Evolutionary conservation across 2,329 filamentous ascomycete genomes (phyloP).

Genomic region (Truncatella angustata): DNA sequence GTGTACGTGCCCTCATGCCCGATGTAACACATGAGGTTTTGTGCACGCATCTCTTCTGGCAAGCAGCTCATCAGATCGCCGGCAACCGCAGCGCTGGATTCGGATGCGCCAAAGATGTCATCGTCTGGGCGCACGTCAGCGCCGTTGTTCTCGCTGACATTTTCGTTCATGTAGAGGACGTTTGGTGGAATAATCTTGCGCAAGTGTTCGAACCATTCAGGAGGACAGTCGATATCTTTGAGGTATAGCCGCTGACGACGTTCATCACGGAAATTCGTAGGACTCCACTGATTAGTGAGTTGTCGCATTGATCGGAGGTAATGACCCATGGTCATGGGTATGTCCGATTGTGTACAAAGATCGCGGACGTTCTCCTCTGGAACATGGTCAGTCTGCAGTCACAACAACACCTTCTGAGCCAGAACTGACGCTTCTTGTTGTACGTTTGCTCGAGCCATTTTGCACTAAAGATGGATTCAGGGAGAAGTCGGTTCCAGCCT

Average conservation of each 20-base stretch:
- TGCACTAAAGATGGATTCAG: slow-evolving; percentile 73
- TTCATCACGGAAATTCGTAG: slow-evolving; percentile 74
- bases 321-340: slow-evolving; percentile 84
- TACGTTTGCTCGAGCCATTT: slow-evolving; percentile 79
- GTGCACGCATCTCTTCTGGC: slow-evolving; percentile 80
- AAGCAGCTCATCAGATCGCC: slow-evolving; percentile 96
- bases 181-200: slow-evolving; percentile 73
- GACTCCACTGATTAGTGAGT: slow-evolving; percentile 78
- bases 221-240: slow-evolving; percentile 94
- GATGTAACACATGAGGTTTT: slow-evolving; percentile 98
- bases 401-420: no score
- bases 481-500: slow-evolving; percentile 75
- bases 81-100: slow-evolving; percentile 64
- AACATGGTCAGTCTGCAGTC: slow-evolving; percentile 19
- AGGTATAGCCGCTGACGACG: slow-evolving; percentile 85
- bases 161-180: slow-evolving; percentile 90
- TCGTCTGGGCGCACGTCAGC: slow-evolving; percentile 36
- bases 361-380: slow-evolving; percentile 83
- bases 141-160: slow-evolving; percentile 42
- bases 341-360: slow-evolving; percentile 67
- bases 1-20: slow-evolving; percentile 98
- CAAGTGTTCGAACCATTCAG: slow-evolving; percentile 80
- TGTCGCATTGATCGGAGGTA: slow-evolving; percentile 86
- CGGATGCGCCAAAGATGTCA: slow-evolving; percentile 45
- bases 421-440: slow-evolving; percentile 68